Evolutionary conservation across 2,329 filamentous ascomycete genomes (phyloP), one percentile per base, ranked within the genome.

Genomic region (Decorospora gaudefroyi): DNA sequence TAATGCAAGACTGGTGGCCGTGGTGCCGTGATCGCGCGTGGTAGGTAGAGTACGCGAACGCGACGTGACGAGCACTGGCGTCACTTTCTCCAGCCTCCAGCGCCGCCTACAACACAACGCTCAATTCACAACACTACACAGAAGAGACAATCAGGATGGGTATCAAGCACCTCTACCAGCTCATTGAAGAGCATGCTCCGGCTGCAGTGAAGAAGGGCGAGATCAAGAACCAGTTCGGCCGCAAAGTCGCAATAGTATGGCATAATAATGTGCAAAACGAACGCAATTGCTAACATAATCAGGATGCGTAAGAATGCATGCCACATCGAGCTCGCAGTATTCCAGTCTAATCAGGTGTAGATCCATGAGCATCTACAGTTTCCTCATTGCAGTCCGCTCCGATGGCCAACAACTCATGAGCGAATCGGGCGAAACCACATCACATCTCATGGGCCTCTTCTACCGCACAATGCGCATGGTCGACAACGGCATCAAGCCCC

Each of bases 341-440:
- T 18, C 17, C 2, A 36, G 27, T 19, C 59, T 59, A 54, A 62
- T 35, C 15, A 10, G 21, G 17, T 36, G 46, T 62, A 88, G 85
- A 31, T 99, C 93, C 33, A 99, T 99, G 93, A 95, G 89, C 74
- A 91, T 99, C 65, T 99, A 99, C 80, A 95, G 89, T 73, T 99
- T 99, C 77, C 83, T 99, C 49, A 93, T 99, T 69, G 93, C 93
- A 35, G 93, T 99, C 42, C 90, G 93, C 60, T 96, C 91, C 63
- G 90, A 96, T 62, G 93, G 93, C 60, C 90, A 99, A 71, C 90
- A 96, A 73, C 85, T 99, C 62, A 97, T 86, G 81, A 95, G 86
- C 72, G 93, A 99, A 65, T 86, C 85, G 38, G 93, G 93, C 64
- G 90, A 97, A 72, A 99, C 93, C 2, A 99, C 93, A 1, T 99